These are phyloP conservation scores for Xylaria grammica DNA, from an alignment of 495 filamentous ascomycete genomes.

Conservation along the genomic window DNA sequence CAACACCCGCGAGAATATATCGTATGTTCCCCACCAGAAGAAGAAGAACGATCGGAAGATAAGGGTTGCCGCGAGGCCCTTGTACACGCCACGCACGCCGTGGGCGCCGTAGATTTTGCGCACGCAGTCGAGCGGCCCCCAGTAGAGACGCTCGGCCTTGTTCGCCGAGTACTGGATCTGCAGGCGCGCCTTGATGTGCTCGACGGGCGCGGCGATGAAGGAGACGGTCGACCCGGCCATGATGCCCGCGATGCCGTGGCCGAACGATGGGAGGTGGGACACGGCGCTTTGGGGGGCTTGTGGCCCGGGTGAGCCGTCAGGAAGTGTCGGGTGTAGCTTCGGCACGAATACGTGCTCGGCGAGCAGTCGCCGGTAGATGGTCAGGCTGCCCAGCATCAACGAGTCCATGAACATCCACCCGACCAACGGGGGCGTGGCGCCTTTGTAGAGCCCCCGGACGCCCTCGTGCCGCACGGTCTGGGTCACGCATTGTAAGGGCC, in stretches of 20 bases:
- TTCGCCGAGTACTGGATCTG: constrained; percentile 87
- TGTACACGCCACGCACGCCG: constrained; percentile 80
- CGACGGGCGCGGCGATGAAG: constrained; percentile 91
- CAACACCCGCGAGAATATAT: constrained; percentile 74
- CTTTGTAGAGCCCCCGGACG: constrained; percentile 82
- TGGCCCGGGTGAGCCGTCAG: constrained; percentile 18
- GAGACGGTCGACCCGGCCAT: constrained; percentile 88
- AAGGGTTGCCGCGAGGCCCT: constrained; percentile 82
- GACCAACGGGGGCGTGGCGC: constrained; percentile 84
- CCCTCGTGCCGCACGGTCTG: constrained; percentile 84
- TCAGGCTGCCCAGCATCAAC: constrained; percentile 91
- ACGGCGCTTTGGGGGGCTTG: constrained; percentile 25
- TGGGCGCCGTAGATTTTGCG: constrained; percentile 69
- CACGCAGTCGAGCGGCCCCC: constrained; percentile 83
- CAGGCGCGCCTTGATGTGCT: constrained; percentile 92
- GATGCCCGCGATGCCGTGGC: constrained; percentile 85
- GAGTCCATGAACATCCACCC: constrained; percentile 99
- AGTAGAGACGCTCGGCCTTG: constrained; percentile 77
- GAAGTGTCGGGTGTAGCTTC: constrained; percentile 53
- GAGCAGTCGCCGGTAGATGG: constrained; percentile 82
- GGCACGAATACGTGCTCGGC: constrained; percentile 72
- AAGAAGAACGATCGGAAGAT: constrained; percentile 94
- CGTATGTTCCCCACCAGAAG: constrained; percentile 96
- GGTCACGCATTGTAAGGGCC: constrained; percentile 84
- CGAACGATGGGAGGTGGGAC: constrained; percentile 70